These are phyloP conservation scores for Chlamydomonas sp. DNA, from an alignment of 139 green algal species.

Conservation along the genomic window DNA sequence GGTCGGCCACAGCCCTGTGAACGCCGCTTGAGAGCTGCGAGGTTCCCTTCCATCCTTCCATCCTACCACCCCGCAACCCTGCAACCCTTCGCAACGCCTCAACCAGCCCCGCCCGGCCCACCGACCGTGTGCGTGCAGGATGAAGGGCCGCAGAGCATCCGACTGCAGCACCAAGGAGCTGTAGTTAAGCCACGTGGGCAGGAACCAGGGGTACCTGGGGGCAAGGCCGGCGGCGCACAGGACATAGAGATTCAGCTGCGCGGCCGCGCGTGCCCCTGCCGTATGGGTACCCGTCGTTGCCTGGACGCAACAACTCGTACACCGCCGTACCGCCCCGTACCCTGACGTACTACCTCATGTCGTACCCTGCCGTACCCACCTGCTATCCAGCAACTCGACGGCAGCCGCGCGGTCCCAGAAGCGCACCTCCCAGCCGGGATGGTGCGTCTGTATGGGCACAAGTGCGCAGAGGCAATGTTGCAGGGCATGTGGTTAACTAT, in stretches of 20 bases:
- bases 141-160: conserved; percentile 57
- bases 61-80: not conserved
- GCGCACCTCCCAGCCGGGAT: conserved; percentile 43
- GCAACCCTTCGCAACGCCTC: not conserved
- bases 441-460: not conserved
- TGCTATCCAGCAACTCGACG: conserved; percentile 32
- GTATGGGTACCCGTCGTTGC: no score
- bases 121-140: conserved; percentile 58
- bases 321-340: no score
- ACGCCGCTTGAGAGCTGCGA: no score
- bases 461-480: not conserved
- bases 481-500: not conserved
- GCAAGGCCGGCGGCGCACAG: not conserved
- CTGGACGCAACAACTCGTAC: no score
- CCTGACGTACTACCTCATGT: not conserved
- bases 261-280: conserved; percentile 10
- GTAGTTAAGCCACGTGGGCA: conserved; percentile 35
- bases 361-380: not conserved
- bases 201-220: conserved; percentile 53
- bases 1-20: no score
- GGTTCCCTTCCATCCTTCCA: no score
- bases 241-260: not conserved
- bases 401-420: conserved; percentile 46
- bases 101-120: not conserved
- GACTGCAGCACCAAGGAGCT: conserved; percentile 38